Base-by-base conservation (phyloP, 2,329 filamentous ascomycete genomes). In the Trichoderma breve region DNA sequence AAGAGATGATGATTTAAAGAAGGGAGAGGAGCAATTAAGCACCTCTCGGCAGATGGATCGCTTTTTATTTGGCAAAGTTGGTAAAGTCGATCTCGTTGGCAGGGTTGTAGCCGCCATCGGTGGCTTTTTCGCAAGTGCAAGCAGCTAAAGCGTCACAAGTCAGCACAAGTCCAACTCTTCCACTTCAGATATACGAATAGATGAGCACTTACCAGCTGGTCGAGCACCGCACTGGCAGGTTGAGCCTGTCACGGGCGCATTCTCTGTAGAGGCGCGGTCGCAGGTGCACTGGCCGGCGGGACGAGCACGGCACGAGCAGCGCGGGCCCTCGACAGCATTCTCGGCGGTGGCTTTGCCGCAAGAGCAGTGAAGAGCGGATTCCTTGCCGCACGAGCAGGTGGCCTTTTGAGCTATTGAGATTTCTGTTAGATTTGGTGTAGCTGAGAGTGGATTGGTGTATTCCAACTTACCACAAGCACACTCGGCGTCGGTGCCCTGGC, bases 311-410 rank as follows among this genome's bases (percentile, higher is more conserved):
- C 94, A 97, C 58, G 92, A 94, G 87, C 94, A 97, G 76, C 93
- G 87, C 51, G 93, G 87, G 7, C 93, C 93, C 7, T 85, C 81
- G 71, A 93, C 80, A 53, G 84, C 83, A 86, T 98, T 98, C 86
- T 98, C 95, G 18, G 85, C 83, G 4, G 86, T 75, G 4, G 94
- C 88, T 82, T 93, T 95, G 78, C 89, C 89, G 85, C 95, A 98
- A 74, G 86, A 92, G 89, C 95, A 98, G 81, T 95, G 87, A 63
- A 97, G 89, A 64, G 95, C 95, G 4, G 90, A 89, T 80, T 96
- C 88, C 86, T 97, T 90, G 79, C 95, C 95, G 81, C 95, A 98
- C 18, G 93, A 97, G 89, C 94, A 97, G 73, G 86, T 91, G 9
- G 90, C 90, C 82, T 91, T 86, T 77, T 89, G 82, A 76, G 89